Evolutionary conservation across 2,329 filamentous ascomycete genomes (phyloP), one percentile per base, ranked within the genome.

Genomic region (Calonectria hawksworthii): DNA sequence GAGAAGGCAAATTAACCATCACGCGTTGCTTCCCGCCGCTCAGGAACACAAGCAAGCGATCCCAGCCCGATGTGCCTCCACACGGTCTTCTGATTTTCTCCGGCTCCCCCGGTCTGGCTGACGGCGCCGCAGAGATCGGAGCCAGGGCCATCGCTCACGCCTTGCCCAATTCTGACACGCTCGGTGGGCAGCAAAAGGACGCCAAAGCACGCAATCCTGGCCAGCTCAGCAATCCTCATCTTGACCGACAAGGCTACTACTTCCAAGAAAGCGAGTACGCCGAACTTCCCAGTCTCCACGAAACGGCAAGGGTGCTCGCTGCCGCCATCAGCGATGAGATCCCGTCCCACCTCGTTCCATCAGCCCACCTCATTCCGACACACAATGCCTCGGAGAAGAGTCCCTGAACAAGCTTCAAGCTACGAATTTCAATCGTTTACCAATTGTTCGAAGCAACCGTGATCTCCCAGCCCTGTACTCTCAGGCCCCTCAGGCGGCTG

Each of bases 61-160:
- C 56, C 34, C 34, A 28, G 36, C 34, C 14, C 34, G 50, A 28
- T n/a, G 14, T 68, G 50, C 51, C 65, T 52, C 50, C 32, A 51
- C 32, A 38, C n/a, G 21, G 28, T 18, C 28, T 30, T 30, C 26
- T 16, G n/a, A 23, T 34, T 51, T 68, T 32, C 38, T 68, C 71
- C 59, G 41, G 23, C 23, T 38, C 32, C 34, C 56, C 68, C 50
- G 28, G 36, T 18, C 23, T 70, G 44, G 30, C 41, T 59, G 26
- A 28, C 61, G 65, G 56, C 34, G 32, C 54, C 38, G 61, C 67
- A 66, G 61, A 70, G 72, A 74, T 70, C 72, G 67, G 67, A 70
- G 72, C 41, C 59, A 61, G 67, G 71, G 63, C 65, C 26, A 28
- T 21, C 44, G 1, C 7, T 11, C 51, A 52, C 41, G 16, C 51